Evolutionary conservation across 2,329 filamentous ascomycete species (phyloP).

Genomic region (Dactylellina haptotyla): DNA sequence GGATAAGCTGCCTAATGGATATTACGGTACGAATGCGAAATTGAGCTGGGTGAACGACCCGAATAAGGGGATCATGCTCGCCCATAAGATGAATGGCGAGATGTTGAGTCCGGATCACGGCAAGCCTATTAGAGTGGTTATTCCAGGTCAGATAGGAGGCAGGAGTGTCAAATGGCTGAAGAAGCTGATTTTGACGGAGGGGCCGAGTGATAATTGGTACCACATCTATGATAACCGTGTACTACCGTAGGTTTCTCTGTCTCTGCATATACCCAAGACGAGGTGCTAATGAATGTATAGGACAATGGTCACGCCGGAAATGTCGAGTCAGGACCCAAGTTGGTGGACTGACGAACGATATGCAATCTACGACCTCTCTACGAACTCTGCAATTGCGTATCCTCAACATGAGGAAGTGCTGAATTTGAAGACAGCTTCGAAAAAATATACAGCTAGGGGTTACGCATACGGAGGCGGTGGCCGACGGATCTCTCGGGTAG

Average conservation of each 20-base stretch:
- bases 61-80: slow-evolving; percentile 84
- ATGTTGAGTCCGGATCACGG: slow-evolving; percentile 83
- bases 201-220: slow-evolving; percentile 91
- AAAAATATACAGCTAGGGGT: slow-evolving; percentile 60
- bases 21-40: slow-evolving; percentile 67
- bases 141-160: slow-evolving; percentile 91
- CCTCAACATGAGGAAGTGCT: slow-evolving; percentile 81
- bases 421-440: slow-evolving; percentile 12
- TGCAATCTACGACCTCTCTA: slow-evolving; percentile 89
- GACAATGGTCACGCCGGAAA: slow-evolving; percentile 82
- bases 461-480: slow-evolving; percentile 92
- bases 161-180: slow-evolving; percentile 94
- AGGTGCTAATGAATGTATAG: slow-evolving; percentile 58
- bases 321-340: slow-evolving; percentile 65
- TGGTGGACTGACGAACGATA: slow-evolving; percentile 92
- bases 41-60: slow-evolving; percentile 87
- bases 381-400: slow-evolving; percentile 83
- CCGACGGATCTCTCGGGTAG: slow-evolving; percentile 81
- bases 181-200: slow-evolving; percentile 78
- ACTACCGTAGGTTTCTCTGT: slow-evolving; percentile 68
- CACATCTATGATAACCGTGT: slow-evolving; percentile 95
- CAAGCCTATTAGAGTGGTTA: slow-evolving; percentile 80
- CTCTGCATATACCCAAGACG: neutral
- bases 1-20: slow-evolving; percentile 72
- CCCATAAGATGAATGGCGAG: slow-evolving; percentile 91